phyloP scores from a whole-genome alignment of 306 rosid species.

The Benincasa hispida region DNA sequence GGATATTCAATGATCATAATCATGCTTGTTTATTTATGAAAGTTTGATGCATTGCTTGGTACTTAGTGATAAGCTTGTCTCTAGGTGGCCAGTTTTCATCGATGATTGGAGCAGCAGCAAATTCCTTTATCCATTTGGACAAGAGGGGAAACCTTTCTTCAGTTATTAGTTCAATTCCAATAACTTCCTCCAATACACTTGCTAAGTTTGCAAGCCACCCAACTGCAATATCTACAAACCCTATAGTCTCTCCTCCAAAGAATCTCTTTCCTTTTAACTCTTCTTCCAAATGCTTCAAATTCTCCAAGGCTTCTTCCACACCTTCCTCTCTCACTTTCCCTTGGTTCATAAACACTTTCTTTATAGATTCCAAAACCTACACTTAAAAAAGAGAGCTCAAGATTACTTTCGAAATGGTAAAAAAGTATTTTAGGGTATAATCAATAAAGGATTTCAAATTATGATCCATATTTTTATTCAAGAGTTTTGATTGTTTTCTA shows the following conservation, averaged over 20 bases:
- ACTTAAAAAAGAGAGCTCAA: not conserved
- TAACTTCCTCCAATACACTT: not conserved
- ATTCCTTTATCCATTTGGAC: constrained; percentile 10
- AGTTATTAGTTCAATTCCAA: not conserved
- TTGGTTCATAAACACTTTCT: not conserved
- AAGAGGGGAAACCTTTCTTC: constrained; percentile 10
- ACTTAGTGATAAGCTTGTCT: constrained; percentile 15
- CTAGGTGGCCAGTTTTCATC: constrained; percentile 18
- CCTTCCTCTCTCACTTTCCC: constrained; percentile 2
- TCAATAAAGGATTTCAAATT: too few relatives aligned
- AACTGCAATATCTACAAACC: not conserved
- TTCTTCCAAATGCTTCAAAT: constrained; percentile 6
- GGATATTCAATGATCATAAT: not conserved
- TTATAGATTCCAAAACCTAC: not conserved
- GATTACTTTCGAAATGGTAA: not conserved
- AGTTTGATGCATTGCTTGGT: not conserved
- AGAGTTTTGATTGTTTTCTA: too few relatives aligned
- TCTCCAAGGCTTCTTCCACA: not conserved
- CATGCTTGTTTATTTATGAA: not conserved
- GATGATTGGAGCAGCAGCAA: constrained; percentile 16
- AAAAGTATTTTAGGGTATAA: not conserved
- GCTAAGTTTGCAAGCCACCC: not conserved
- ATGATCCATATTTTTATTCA: too few relatives aligned
- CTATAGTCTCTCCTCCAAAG: constrained; percentile 5
- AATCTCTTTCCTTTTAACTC: not conserved